Base-by-base conservation (phyloP, 2,329 filamentous ascomycete species). In the Colletotrichum karsti region DNA sequence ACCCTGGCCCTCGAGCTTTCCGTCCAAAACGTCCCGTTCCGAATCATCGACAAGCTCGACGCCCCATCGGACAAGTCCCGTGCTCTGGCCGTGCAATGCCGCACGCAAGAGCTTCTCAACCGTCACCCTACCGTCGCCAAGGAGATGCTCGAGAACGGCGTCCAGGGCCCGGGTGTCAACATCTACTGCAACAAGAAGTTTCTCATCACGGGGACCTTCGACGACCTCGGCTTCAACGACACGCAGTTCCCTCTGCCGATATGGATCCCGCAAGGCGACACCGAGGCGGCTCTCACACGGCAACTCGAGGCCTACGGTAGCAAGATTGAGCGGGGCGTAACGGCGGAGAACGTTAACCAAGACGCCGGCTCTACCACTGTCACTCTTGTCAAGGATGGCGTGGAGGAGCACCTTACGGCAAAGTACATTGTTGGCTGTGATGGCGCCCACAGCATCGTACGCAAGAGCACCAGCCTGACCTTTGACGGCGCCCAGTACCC, bases 31-130 rank as follows among this genome's bases (percentile, higher is more conserved):
- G 71, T 79, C 2, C 72, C 77, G 26, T 80, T 81, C 69, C 77
- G 79, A 64, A 78, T 83, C 67, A 72, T 84, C 59, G 80, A 83
- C 66, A 76, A 77, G 53, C 68, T 63, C 5, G 62, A 72, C 8
- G 70, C 57, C 7, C 78, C 77, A 12, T 80, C 77, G 12, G 74
- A 79, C 55, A 77, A 80, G 63, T 81, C 79, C 68, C 81, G 77
- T 69, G 84, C 77, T 8, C 73, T 87, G 1, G 78, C 80, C 9
- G 73, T 87, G 5, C 86, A 88, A 63, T 77, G 84, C 12, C 82
- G 85, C 8, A 84, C 81, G 1, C 72, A 86, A 8, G 86, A 88
- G 71, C 76, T 87, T 24, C 80, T 87, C 55, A 79, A 79, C 51
- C 84, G 85, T 41, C 79, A 87, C 48, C 75, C 74, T 39, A 70